These are phyloP conservation scores for Epichloe sp. DNA, from an alignment of 2,329 filamentous ascomycete species.

Conservation along the genomic window DNA sequence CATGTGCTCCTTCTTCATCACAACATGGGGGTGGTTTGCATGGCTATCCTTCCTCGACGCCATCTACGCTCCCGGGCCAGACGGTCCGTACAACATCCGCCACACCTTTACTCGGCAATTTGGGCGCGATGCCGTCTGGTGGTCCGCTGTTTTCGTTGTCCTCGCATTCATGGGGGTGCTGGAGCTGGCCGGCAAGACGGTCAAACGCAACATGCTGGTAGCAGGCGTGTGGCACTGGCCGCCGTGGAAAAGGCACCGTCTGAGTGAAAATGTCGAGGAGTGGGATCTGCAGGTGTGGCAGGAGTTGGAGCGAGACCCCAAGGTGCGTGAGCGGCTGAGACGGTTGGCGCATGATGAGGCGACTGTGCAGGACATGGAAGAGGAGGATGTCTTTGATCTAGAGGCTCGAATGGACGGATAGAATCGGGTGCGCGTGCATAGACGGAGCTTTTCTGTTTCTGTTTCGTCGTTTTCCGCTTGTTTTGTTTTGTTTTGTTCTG, in stretches of 20 bases:
- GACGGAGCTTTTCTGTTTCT: neutral
- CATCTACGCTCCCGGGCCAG: slow-evolving; percentile 39
- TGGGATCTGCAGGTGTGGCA: slow-evolving; percentile 45
- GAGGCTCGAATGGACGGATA: slow-evolving; percentile 4
- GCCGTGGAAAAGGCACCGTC: slow-evolving; percentile 24
- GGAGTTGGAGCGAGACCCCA: slow-evolving; percentile 40
- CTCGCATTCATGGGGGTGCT: slow-evolving; percentile 47
- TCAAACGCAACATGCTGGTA: slow-evolving; percentile 33
- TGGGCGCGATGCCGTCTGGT: slow-evolving; percentile 60
- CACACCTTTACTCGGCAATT: slow-evolving; percentile 53
- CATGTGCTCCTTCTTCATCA: slow-evolving; percentile 42
- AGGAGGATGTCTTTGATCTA: slow-evolving; percentile 7
- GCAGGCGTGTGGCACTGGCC: slow-evolving; percentile 34
- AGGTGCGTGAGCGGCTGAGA: slow-evolving; percentile 27
- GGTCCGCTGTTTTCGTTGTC: slow-evolving; percentile 54
- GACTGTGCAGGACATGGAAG: slow-evolving; percentile 13
- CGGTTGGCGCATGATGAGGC: slow-evolving; percentile 25
- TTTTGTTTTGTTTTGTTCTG: neutral
- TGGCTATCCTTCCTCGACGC: slow-evolving; percentile 64
- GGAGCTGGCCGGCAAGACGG: slow-evolving; percentile 47
- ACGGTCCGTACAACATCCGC: slow-evolving; percentile 51
- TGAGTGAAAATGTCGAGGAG: slow-evolving; percentile 29
- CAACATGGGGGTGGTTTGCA: slow-evolving; percentile 50
- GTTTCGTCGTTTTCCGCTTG: neutral
- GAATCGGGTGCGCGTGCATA: neutral